These are phyloP conservation scores for Diplotaxis tenuifolia DNA, from an alignment of 345 rosid species.

Conservation along the genomic window DNA sequence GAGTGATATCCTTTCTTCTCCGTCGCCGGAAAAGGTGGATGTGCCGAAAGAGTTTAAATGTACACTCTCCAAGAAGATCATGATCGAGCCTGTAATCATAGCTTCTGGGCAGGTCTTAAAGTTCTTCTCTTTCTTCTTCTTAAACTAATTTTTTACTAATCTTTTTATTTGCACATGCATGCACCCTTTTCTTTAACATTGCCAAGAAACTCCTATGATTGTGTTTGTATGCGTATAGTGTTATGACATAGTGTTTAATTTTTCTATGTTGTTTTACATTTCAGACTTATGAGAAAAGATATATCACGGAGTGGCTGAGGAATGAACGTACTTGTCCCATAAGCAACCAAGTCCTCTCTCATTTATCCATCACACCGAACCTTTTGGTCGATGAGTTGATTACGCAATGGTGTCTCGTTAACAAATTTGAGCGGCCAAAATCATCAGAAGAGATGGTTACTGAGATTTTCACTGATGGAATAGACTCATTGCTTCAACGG, in stretches of 20 bases:
- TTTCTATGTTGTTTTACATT: constrained; percentile 3
- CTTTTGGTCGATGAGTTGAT: constrained; percentile 36
- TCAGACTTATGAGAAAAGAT: constrained; percentile 58
- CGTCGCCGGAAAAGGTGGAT: not conserved
- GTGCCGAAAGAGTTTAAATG: constrained; percentile 31
- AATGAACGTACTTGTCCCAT: constrained; percentile 49
- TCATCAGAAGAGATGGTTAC: constrained; percentile 26
- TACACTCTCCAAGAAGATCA: constrained; percentile 21
- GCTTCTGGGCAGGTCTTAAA: constrained; percentile 52
- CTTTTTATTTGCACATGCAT: not conserved
- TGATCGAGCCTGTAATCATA: constrained; percentile 55
- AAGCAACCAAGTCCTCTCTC: constrained; percentile 44
- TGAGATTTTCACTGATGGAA: constrained; percentile 24
- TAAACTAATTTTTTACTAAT: not conserved
- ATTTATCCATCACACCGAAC: constrained; percentile 39
- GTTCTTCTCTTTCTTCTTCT: no score
- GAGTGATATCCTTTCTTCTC: not conserved
- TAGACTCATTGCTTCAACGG: constrained; percentile 45
- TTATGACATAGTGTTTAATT: no score
- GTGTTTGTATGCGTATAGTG: not conserved
- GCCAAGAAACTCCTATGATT: not conserved
- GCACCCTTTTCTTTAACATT: constrained; percentile 11
- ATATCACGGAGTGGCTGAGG: constrained; percentile 45
- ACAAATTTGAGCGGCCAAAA: constrained; percentile 36
- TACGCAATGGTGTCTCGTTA: constrained; percentile 46